Percentiles rank a stretch among this genome's conserved stretches.
Conservation (phyloP, 257 asterid genomes). For the Perilla frutescens region DNA sequence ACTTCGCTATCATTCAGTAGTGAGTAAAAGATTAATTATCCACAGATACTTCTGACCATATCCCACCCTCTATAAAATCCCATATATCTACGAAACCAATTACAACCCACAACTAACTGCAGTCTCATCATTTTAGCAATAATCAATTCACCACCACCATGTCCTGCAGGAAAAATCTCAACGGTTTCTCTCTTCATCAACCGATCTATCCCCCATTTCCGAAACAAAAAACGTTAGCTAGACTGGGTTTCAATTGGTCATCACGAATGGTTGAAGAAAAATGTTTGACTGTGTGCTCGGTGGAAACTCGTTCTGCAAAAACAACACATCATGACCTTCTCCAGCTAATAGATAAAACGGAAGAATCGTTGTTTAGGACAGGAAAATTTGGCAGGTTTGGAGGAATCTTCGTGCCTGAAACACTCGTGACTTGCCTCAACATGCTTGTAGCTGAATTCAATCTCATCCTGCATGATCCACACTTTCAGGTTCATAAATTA, state of each 20-base stretch:
- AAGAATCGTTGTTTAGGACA: conserved; percentile 23
- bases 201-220: not conserved
- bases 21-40: too few relatives aligned
- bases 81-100: too few relatives aligned
- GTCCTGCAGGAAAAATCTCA: not conserved
- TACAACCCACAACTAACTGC: too few relatives aligned
- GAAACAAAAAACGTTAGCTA: not conserved
- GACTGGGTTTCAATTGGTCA: not conserved
- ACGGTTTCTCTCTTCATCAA: not conserved
- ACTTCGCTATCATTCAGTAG: too few relatives aligned
- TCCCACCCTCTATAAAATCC: too few relatives aligned
- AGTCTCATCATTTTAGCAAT: too few relatives aligned
- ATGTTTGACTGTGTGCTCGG: conserved; percentile 3
- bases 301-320: not conserved
- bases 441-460: conserved; percentile 60
- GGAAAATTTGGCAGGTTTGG: conserved; percentile 79
- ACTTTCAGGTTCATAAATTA: conserved; percentile 58
- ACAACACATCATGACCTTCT: conserved; percentile 16
- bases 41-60: too few relatives aligned
- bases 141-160: not conserved
- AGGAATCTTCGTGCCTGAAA: conserved; percentile 76
- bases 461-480: conserved; percentile 43
- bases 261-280: not conserved
- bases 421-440: conserved; percentile 55
- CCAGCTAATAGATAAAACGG: conserved; percentile 29